These are phyloP conservation scores for Lecanicillium sp. DNA, from an alignment of 2,329 filamentous ascomycete species.

Conservation along the genomic window DNA sequence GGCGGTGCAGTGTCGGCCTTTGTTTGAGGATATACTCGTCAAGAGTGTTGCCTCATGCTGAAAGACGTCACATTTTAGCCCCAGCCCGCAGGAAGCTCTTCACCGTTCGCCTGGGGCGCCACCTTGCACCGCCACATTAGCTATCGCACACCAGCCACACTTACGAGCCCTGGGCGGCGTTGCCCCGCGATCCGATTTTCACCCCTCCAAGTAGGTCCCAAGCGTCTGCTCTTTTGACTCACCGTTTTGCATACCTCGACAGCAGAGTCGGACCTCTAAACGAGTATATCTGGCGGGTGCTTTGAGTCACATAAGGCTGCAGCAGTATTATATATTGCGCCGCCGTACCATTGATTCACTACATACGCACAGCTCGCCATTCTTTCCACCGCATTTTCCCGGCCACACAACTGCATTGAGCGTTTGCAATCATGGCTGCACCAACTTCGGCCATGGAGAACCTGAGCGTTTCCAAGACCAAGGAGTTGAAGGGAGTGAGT, in stretches of 20 bases:
- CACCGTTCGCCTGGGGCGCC: conserved; percentile 1
- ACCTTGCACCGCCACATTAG: conserved; percentile 3
- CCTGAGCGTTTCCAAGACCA: conserved; percentile 49
- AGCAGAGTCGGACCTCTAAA: no score
- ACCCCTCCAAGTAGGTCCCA: conserved; percentile 9
- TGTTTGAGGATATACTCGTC: no score
- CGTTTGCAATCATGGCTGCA: conserved; percentile 34
- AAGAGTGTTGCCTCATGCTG: no score
- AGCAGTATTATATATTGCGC: no score
- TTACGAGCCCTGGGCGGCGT: conserved; percentile 3
- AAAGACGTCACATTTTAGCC: neutral
- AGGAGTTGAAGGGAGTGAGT: conserved; percentile 51
- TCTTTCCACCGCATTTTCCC: conserved; percentile 1
- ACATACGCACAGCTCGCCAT: neutral
- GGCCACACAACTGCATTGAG: no score
- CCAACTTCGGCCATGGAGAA: conserved; percentile 42
- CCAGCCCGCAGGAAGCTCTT: neutral
- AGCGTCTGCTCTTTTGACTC: no score
- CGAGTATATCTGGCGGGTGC: no score
- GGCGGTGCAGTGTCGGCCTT: neutral
- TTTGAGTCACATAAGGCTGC: no score
- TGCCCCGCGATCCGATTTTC: conserved; percentile 10
- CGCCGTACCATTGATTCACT: no score
- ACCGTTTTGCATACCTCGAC: no score
- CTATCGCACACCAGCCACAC: conserved; percentile 2